These are phyloP conservation scores for Pleurostoma richardsiae DNA, from an alignment of 2,329 filamentous ascomycete genomes.

Conservation along the genomic window DNA sequence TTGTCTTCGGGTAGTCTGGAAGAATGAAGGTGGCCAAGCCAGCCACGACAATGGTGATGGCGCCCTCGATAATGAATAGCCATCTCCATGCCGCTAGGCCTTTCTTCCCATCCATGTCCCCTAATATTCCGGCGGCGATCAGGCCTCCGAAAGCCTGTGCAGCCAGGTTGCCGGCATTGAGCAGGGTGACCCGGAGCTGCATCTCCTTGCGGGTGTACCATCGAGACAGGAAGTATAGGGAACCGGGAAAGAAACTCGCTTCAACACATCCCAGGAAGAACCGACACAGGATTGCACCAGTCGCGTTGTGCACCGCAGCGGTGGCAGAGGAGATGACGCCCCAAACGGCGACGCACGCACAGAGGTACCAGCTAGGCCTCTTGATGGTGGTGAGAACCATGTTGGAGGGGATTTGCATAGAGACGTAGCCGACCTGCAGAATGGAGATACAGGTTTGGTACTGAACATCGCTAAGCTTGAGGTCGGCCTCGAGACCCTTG, in stretches of 20 bases:
- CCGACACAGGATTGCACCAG: not conserved
- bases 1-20: conserved; percentile 6
- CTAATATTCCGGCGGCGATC: conserved; percentile 45
- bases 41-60: conserved; percentile 6
- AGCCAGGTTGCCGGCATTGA: conserved; percentile 45
- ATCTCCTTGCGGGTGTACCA: conserved; percentile 40
- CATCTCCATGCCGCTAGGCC: conserved; percentile 8
- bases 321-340: not conserved
- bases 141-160: conserved; percentile 47
- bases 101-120: conserved; percentile 2
- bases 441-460: conserved; percentile 7
- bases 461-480: conserved; percentile 42
- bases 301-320: not conserved
- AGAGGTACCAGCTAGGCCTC: not conserved
- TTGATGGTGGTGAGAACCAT: conserved; percentile 7
- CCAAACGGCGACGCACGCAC: not conserved
- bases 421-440: conserved; percentile 2
- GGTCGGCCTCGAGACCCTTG: conserved; percentile 57
- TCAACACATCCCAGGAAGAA: conserved; percentile 4
- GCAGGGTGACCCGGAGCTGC: conserved; percentile 42
- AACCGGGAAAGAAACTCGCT: conserved; percentile 2
- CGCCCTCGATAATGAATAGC: conserved; percentile 8
- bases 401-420: conserved; percentile 12
- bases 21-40: conserved; percentile 1
- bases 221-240: conserved; percentile 9